Evolutionary conservation across 2,329 filamentous ascomycete species (phyloP).

Genomic region (Ceratocystis papillata): DNA sequence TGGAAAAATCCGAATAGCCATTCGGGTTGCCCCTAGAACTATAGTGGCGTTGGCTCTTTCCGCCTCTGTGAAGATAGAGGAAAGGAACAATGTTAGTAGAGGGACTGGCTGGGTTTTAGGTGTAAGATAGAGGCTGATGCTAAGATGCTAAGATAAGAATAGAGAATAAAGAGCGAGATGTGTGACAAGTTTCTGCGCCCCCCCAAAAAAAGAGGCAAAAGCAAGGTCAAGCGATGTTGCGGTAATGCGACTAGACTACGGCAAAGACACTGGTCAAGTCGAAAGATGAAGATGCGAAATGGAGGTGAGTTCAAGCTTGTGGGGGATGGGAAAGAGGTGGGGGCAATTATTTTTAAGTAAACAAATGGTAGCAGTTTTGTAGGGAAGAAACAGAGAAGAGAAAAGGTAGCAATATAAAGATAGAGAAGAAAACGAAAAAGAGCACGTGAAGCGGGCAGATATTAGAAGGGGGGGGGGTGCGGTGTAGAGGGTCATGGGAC

Average conservation of each 20-base stretch:
- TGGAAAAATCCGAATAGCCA: not conserved
- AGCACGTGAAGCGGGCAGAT: not conserved
- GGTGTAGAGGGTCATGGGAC: slow-evolving; percentile 6
- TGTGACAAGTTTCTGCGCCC: not conserved
- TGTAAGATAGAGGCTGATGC: not conserved
- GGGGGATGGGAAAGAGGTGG: not conserved
- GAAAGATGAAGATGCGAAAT: not conserved
- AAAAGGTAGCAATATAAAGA: not conserved
- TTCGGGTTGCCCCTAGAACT: not conserved
- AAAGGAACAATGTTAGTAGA: not conserved
- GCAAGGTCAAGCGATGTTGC: not conserved
- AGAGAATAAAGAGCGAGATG: too few species aligned
- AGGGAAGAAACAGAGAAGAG: not conserved
- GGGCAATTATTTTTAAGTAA: not conserved
- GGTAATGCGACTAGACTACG: not conserved
- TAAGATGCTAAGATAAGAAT: too few species aligned
- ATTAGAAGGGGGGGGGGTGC: not conserved
- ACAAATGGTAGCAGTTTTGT: not conserved
- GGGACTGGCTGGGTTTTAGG: not conserved
- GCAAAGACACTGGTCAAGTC: not conserved
- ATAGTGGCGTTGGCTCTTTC: not conserved
- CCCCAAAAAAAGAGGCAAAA: not conserved
- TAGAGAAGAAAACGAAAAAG: not conserved
- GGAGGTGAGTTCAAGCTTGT: not conserved
- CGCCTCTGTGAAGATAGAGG: not conserved